These are phyloP conservation scores for Fusarium sp. DNA, from an alignment of 2,329 filamentous ascomycete species.

Conservation along the genomic window DNA sequence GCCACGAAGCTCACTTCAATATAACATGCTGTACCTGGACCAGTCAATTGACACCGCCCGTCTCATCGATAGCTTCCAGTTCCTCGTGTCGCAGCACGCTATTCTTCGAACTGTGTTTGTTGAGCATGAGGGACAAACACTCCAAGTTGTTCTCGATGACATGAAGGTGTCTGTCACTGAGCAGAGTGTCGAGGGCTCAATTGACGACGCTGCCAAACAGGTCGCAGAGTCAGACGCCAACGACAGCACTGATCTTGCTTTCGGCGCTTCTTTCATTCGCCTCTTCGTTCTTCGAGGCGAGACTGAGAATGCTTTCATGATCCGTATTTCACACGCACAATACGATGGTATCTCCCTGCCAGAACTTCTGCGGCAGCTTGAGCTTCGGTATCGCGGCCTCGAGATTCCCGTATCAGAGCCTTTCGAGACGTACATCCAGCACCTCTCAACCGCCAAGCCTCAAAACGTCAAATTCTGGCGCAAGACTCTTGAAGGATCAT, in stretches of 20 bases:
- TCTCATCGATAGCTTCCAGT: slow-evolving; percentile 33
- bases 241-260: slow-evolving; percentile 13
- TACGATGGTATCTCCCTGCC: slow-evolving; percentile 59
- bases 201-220: slow-evolving; percentile 28
- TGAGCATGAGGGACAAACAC: slow-evolving; percentile 6
- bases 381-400: slow-evolving; percentile 48
- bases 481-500: slow-evolving; percentile 27
- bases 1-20: slow-evolving; percentile 39
- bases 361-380: slow-evolving; percentile 51
- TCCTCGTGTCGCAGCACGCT: slow-evolving; percentile 33
- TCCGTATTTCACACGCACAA: slow-evolving; percentile 56
- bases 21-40: slow-evolving; percentile 43
- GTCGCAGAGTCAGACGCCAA: slow-evolving; percentile 22
- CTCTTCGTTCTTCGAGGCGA: slow-evolving; percentile 29
- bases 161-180: slow-evolving; percentile 28
- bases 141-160: slow-evolving; percentile 37
- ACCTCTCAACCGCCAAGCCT: not conserved
- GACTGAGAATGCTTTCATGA: slow-evolving; percentile 36
- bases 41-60: slow-evolving; percentile 28
- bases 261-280: slow-evolving; percentile 28
- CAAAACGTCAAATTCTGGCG: slow-evolving; percentile 33
- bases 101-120: slow-evolving; percentile 42
- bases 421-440: slow-evolving; percentile 31
- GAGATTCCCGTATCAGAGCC: slow-evolving; percentile 27
- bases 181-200: not conserved